These are phyloP conservation scores for Stachybotrys elegans DNA, from an alignment of 2,329 filamentous ascomycete genomes.

Conservation along the genomic window DNA sequence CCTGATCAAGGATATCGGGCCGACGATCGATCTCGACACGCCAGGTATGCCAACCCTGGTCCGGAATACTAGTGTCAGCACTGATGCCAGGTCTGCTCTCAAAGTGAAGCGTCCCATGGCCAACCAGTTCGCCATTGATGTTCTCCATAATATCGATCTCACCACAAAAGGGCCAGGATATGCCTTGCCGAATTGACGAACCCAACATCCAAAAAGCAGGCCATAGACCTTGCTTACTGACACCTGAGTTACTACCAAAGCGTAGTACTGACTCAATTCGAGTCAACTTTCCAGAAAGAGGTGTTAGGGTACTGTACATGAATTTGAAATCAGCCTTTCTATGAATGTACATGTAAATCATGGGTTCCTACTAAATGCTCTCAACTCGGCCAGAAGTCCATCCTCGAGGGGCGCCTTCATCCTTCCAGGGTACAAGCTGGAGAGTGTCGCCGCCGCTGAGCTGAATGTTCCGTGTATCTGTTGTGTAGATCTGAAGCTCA, in stretches of 20 bases:
- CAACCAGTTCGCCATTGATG: neutral
- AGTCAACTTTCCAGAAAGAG: neutral
- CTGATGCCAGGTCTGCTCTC: neutral
- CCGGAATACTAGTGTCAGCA: conserved; percentile 21
- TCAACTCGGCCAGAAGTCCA: conserved; percentile 50
- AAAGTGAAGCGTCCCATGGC: conserved; percentile 1
- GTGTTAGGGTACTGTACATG: neutral
- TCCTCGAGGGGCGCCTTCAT: conserved; percentile 20
- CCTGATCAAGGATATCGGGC: conserved; percentile 30
- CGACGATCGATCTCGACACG: conserved; percentile 37
- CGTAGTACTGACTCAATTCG: neutral
- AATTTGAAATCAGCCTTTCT: neutral
- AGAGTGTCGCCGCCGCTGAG: conserved; percentile 44
- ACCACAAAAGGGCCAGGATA: neutral
- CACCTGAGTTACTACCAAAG: neutral
- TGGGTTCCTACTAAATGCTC: conserved; percentile 18
- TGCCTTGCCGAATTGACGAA: neutral
- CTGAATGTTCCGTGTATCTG: conserved; percentile 40
- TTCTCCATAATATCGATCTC: conserved; percentile 1
- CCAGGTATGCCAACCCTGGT: conserved; percentile 35
- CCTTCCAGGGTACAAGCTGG: conserved; percentile 43
- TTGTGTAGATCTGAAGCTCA: conserved; percentile 43
- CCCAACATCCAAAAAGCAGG: neutral
- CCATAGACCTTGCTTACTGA: neutral
- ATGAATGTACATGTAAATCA: neutral